Conservation (phyloP, 1,284 basidiomycete species). For the Ganoderma boninense region DNA sequence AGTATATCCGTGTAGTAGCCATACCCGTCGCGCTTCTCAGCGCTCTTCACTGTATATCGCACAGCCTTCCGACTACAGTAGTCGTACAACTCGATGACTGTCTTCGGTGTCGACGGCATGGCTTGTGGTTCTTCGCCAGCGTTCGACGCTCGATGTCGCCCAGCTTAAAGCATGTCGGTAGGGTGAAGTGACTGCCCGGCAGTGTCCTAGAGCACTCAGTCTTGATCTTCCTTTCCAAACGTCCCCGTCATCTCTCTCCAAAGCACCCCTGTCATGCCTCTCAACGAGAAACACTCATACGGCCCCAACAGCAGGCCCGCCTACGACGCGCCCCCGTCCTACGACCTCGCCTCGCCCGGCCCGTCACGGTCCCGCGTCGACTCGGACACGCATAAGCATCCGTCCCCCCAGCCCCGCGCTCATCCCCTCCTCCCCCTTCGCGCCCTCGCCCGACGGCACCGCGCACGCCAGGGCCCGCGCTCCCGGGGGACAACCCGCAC, state of each 20-base stretch:
- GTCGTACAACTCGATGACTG: conserved; percentile 12
- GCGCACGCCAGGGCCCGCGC: conserved; percentile 10
- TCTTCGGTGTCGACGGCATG: conserved; percentile 14
- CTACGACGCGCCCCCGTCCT: conserved; percentile 13
- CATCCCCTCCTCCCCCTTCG: conserved; percentile 11
- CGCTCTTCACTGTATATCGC: background rate
- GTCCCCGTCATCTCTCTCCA: too few relatives aligned
- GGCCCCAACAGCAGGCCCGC: background rate
- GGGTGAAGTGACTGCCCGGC: too few relatives aligned
- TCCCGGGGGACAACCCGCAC: conserved; percentile 13
- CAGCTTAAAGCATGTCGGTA: background rate
- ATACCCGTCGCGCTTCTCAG: conserved; percentile 6
- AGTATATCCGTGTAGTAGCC: background rate
- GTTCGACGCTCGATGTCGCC: background rate
- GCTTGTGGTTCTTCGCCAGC: background rate
- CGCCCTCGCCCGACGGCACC: conserved; percentile 13
- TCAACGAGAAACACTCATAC: background rate
- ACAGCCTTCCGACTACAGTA: background rate
- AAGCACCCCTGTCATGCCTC: background rate
- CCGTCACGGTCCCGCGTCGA: background rate
- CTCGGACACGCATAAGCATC: background rate
- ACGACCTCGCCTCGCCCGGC: conserved; percentile 7
- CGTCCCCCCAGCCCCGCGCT: background rate
- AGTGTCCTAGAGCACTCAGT: too few relatives aligned
- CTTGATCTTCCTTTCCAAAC: too few relatives aligned